Base-by-base conservation (phyloP, 2,329 filamentous ascomycete species). In the Trichoderma brevicompactum region DNA sequence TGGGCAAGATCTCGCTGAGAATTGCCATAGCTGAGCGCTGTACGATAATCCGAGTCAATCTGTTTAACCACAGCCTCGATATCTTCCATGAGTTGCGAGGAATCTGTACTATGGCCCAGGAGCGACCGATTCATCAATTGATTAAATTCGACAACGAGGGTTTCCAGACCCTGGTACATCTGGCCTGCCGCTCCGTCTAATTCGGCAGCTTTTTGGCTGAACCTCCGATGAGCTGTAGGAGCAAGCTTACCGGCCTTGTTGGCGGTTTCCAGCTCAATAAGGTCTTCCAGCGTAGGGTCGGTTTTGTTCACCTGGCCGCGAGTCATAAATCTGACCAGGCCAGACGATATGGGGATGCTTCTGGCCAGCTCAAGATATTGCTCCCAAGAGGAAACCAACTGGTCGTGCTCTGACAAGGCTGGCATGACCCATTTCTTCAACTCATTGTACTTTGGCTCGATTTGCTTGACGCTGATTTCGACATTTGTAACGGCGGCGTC, bases 401-500 rank as follows among this genome's bases (percentile, higher is more conserved):
- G 81, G 41, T 85, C 82, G 68, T 92, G 90, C 65, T 93, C 90
- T 50, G 85, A 83, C 67, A 91, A 81, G 8, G 90, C 83, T 10
- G 87, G 86, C 15, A 84, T 83, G 10, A 88, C 85, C 90, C 91
- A 94, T 69, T 86, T 85, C 77, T 88, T 88, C 34, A 91, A 78
- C 65, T 91, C 88, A n/a, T 80, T 79, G 72, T 90, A 89, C 74
- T 91, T 92, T 66, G 88, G 85, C 72, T 93, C 89, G 68, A 92
- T 82, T 49, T 83, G 85, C 69, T 87, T 89, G 63, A 94, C 85
- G 74, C 92, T 91, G 17, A 87, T 85, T 72, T 93, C 89, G 64
- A 94, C 84, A 72, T 97, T 99, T 68, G 90, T 89, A 23, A 97
- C 88, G 7, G 94, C 95, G 32, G 95, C 92, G 68, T 92, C 89